Base-by-base conservation (phyloP, 2,329 filamentous ascomycete genomes). In the Trichophyton benhamiae region DNA sequence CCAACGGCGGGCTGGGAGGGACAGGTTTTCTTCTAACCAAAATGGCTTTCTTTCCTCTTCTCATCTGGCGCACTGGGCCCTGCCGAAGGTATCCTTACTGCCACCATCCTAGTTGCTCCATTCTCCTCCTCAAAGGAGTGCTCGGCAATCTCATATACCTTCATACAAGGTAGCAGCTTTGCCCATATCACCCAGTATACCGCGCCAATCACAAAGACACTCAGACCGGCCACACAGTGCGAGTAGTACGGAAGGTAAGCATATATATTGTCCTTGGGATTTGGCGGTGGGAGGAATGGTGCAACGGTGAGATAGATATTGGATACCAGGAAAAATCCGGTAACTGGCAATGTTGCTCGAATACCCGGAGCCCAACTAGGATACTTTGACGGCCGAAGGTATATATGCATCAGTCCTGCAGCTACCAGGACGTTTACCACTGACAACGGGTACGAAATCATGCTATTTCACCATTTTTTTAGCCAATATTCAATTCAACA, bases 101-200 rank as follows among this genome's bases (percentile, higher is more conserved):
- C 57, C 13, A 59, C 44, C 3, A 22, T 41, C 53, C 55, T 61
- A 20, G 38, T 22, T 36, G 30, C 57, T 41, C 53, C 59, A 17
- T 59, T 48, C 46, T 61, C 33, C 17, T 49, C 44, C 1, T 58
- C 42, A 33, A 78, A 70, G 0, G 74, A 77, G 70, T 84, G 80
- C 61, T 80, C 77, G 1, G 83, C 76, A 8, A 87, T 75, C 66
- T 82, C 76, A 67, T 87, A 77, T 15, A 67, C 65, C 13, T 73
- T 72, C 27, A 72, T 57, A 58, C 74, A 73, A 0, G 80, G 80
- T 63, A 80, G 62, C 5, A 81, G 57, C 7, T 78, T 69, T 1
- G 79, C 78, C 80, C 79, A 82, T 5, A 80, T 64, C 4, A 80
- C 57, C 72, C 79, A 82, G 66, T 82, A 82, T 0, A 81, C 66